These are phyloP conservation scores for Tolypocladium cylindrosporum DNA, from an alignment of 2,329 filamentous ascomycete species.

Conservation along the genomic window DNA sequence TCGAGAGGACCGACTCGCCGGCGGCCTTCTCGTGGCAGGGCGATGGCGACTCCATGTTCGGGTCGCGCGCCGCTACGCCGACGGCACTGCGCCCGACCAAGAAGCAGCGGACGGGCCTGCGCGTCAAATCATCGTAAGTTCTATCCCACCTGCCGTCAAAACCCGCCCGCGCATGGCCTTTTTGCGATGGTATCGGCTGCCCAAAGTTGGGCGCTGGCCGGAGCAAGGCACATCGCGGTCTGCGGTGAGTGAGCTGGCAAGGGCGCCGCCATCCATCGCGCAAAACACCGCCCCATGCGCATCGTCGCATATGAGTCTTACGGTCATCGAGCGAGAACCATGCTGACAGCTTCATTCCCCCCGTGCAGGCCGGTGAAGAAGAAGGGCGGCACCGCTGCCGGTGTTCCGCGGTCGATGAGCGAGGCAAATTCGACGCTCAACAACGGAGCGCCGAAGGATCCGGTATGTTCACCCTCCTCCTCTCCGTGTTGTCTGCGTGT, in stretches of 20 bases:
- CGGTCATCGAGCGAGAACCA: background rate
- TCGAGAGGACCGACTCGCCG: conserved; percentile 43
- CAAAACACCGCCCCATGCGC: background rate
- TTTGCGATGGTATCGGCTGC: background rate
- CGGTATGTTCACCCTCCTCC: conserved; percentile 33
- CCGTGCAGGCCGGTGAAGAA: conserved; percentile 58
- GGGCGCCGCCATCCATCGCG: background rate
- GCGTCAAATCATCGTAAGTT: conserved; percentile 62
- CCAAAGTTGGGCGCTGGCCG: background rate
- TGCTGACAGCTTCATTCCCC: background rate
- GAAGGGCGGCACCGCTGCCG: conserved; percentile 58
- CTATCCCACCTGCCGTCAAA: background rate
- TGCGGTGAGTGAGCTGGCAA: background rate
- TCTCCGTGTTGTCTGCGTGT: background rate
- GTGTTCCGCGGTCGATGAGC: conserved; percentile 54
- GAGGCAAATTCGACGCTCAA: conserved; percentile 52
- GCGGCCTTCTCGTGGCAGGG: conserved; percentile 37
- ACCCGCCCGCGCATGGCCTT: background rate
- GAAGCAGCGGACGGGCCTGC: conserved; percentile 50
- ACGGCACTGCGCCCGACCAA: conserved; percentile 44
- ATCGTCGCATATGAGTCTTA: background rate
- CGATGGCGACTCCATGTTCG: conserved; percentile 35
- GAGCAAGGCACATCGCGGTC: background rate
- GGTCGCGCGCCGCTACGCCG: conserved; percentile 53
- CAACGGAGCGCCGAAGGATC: conserved; percentile 41